Evolutionary conservation across 306 rosid genomes (phyloP), one percentile per base, ranked within the genome.

Genomic region (Herpetospermum pedunculosum): DNA sequence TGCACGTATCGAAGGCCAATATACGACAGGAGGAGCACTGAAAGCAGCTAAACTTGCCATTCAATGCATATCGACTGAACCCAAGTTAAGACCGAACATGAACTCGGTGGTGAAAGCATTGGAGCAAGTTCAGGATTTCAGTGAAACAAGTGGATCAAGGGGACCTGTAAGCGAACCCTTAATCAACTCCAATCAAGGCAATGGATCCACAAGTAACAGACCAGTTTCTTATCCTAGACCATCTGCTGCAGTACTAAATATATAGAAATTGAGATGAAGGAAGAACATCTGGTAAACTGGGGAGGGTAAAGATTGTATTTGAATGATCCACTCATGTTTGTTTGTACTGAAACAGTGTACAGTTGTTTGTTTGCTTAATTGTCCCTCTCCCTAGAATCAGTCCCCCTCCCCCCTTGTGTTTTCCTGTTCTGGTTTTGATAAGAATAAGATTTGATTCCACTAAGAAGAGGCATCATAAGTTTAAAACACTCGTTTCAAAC

Each of bases 11-110:
- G 89, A 89, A 74, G 96, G 96, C 65, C 96, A 91, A 70, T 95
- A 91, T 80, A 58, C 89, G 0, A 12, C 82, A n/a, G 77, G 81
- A 7, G 81, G 77, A 70, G 97, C 96, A 1, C 86, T 89, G 80
- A 89, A 77, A 76, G 87, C 80, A 12, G 92, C 88, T 5, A 82
- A 83, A 72, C 87, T 95, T 29, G 89, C 92, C 3, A 72, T 85
- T 54, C 96, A 57, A 75, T 95, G 99, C 80, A 59, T 95, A 29
- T 80, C 92, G 0, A 85, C 79, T 1, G 96, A 89, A 59, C 92
- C 96, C 26, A 89, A 84, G 78, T 77, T 77, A 26, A 88, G 99
- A 75, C 97, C 97, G 8, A 83, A 76, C 77, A 91, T 95, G 99
- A 87, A 83, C 1, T 87, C 88, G 4, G 92, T 91, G 25, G 96